Percentiles rank a stretch among this genome's conserved stretches.
These are phyloP conservation scores for Leavenworthia alabamica DNA, from an alignment of 345 rosid species.

Conservation along the genomic window DNA sequence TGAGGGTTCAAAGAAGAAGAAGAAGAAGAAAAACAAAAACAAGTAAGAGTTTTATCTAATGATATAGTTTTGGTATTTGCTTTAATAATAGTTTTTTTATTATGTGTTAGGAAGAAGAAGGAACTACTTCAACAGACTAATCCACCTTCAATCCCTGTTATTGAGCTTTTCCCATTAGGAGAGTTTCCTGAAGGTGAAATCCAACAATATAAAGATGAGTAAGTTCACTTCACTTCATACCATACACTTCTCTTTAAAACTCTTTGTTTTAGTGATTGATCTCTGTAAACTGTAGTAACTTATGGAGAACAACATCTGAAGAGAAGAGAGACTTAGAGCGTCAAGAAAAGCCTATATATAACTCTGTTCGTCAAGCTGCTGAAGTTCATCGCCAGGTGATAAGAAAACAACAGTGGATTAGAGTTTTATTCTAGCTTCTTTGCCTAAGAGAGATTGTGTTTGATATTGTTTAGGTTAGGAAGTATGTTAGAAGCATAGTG, in stretches of 20 bases:
- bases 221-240: constrained; percentile 41
- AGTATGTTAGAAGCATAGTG: constrained; percentile 68
- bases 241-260: not conserved
- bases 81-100: not conserved
- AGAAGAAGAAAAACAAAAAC: constrained; percentile 94
- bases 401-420: not conserved
- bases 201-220: constrained; percentile 91
- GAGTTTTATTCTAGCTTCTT: not conserved
- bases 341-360: constrained; percentile 70
- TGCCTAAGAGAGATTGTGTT: too few relatives aligned
- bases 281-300: constrained; percentile 44
- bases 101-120: constrained; percentile 69
- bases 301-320: constrained; percentile 94
- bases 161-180: constrained; percentile 78
- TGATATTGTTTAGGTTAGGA: constrained; percentile 56
- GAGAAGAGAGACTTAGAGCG: constrained; percentile 96
- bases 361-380: constrained; percentile 91
- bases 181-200: constrained; percentile 99
- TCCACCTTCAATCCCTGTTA: constrained; percentile 76
- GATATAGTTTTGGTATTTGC: not conserved
- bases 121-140: constrained; percentile 70
- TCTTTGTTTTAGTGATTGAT: not conserved
- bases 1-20: constrained; percentile 76
- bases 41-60: constrained; percentile 44
- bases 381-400: constrained; percentile 96